Conservation (phyloP, 2,329 filamentous ascomycete species). For the Cadophora gregata region DNA sequence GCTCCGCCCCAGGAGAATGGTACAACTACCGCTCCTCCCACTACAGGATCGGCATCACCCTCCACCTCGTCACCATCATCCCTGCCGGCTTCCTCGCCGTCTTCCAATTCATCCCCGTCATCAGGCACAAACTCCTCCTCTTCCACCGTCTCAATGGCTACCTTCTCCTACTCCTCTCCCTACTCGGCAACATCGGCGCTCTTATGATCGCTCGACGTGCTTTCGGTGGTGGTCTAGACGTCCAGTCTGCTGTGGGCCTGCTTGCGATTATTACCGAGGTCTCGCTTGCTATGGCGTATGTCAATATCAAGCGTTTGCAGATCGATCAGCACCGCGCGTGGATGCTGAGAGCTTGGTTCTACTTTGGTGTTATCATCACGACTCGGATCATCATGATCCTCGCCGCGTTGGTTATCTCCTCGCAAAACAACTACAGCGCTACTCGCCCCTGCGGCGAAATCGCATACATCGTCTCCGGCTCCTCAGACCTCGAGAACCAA, state of each 20-base stretch:
- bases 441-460: slow-evolving; percentile 56
- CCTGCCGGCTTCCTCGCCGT: slow-evolving; percentile 52
- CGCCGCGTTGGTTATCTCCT: slow-evolving; percentile 48
- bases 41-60: slow-evolving; percentile 50
- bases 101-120: slow-evolving; percentile 55
- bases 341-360: slow-evolving; percentile 64
- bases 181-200: slow-evolving; percentile 54
- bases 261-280: slow-evolving; percentile 53
- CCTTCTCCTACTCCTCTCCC: slow-evolving; percentile 54
- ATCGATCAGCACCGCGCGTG: slow-evolving; percentile 68
- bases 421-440: slow-evolving; percentile 45
- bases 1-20: slow-evolving; percentile 49
- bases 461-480: slow-evolving; percentile 45
- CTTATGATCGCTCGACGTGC: slow-evolving; percentile 58
- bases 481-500: background rate
- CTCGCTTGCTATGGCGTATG: slow-evolving; percentile 54
- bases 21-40: slow-evolving; percentile 46
- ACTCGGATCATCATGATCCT: slow-evolving; percentile 55
- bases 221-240: slow-evolving; percentile 60
- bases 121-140: slow-evolving; percentile 54
- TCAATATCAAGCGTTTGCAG: slow-evolving; percentile 64
- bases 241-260: slow-evolving; percentile 52
- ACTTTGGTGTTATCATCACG: slow-evolving; percentile 59
- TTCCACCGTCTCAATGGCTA: slow-evolving; percentile 69
- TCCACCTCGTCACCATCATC: slow-evolving; percentile 54